Evolutionary conservation across 1,284 basidiomycete species (phyloP), one percentile per base, ranked within the genome.

Genomic region (Bjerkandera adusta): DNA sequence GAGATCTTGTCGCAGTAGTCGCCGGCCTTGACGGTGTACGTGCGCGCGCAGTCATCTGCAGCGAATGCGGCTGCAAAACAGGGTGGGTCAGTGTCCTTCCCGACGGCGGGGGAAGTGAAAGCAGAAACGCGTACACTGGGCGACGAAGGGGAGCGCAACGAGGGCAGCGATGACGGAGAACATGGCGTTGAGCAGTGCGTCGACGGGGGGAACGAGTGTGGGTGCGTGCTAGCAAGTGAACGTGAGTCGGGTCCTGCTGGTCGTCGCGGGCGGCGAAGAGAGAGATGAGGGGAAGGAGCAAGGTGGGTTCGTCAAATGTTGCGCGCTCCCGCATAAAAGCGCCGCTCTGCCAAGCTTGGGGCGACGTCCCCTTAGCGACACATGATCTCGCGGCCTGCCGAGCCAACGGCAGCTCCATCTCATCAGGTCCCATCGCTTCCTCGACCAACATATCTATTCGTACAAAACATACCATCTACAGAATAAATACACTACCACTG

Each of bases 1-100:
- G 84, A 86, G 62, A 89, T 88, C 53, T 61, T 59, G 68, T 89
- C 83, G 58, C 85, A 89, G 45, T 70, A 75, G 58, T 89, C 86
- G 44, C 79, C 80, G 1, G 57, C 58, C 54, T 76, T 56, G 41
- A 86, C 72, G 48, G 73, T 80, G 69, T 89, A 87, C 6, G 57
- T 59, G 49, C 85, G 80, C 13, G 70, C 62, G 65, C 86, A 89
- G n/a, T 63, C 58, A 40, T 68, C 61, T 12, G 74, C 78, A 42
- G 63, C 53, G 44, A 60, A 73, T 54, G 68, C 74, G 75, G 52
- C 22, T 32, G 21, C 11, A 51, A 38, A 45, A 41, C 39, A 45
- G 29, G 42, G 35, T 43, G 21, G 36, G 11, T 13, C 11, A 34
- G n/a, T 16, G 10, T 15, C 21, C 34, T 16, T n/a, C 10, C 5